phyloP scores from a whole-genome alignment of 345 rosid species.

The Bruguiera gymnorhiza region DNA sequence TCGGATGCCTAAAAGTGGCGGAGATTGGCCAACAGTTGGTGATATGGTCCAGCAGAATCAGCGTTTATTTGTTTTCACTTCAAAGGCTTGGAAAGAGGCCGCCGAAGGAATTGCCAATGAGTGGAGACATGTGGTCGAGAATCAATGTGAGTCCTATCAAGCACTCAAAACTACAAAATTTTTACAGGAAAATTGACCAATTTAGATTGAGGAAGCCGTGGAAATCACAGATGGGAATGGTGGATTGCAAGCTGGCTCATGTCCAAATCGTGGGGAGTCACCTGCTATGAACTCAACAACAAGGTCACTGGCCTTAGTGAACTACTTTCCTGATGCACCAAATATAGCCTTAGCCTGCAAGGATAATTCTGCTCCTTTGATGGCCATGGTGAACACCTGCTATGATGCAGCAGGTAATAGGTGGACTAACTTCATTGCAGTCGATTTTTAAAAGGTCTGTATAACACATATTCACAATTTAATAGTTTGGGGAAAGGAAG shows the following conservation, averaged over 20 bases:
- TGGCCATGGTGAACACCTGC: constrained; percentile 23
- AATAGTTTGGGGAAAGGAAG: too few relatives aligned
- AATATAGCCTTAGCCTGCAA: constrained; percentile 21
- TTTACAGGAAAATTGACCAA: not conserved
- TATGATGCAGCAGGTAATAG: constrained; percentile 22
- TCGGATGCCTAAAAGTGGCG: constrained; percentile 29
- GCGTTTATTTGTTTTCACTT: constrained; percentile 30
- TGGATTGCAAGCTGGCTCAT: constrained; percentile 23
- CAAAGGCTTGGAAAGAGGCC: constrained; percentile 28
- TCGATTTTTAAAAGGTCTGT: constrained; percentile 27
- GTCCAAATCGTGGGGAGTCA: constrained; percentile 28
- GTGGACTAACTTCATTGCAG: constrained; percentile 35
- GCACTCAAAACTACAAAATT: not conserved
- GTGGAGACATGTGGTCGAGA: constrained; percentile 28
- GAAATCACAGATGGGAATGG: constrained; percentile 22
- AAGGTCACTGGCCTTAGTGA: constrained; percentile 19
- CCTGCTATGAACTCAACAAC: constrained; percentile 17
- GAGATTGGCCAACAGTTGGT: constrained; percentile 28
- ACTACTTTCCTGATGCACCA: constrained; percentile 20
- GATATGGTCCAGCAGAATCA: constrained; percentile 28
- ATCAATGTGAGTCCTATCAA: constrained; percentile 22
- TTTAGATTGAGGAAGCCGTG: not conserved
- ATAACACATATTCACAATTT: not conserved
- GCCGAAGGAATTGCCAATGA: constrained; percentile 31
- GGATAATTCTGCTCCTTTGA: constrained; percentile 27